Percentiles rank a stretch among this genome's conserved stretches.
Evolutionary conservation across 139 green algal species (phyloP).

Genomic region (Ettlia oleoabundans): DNA sequence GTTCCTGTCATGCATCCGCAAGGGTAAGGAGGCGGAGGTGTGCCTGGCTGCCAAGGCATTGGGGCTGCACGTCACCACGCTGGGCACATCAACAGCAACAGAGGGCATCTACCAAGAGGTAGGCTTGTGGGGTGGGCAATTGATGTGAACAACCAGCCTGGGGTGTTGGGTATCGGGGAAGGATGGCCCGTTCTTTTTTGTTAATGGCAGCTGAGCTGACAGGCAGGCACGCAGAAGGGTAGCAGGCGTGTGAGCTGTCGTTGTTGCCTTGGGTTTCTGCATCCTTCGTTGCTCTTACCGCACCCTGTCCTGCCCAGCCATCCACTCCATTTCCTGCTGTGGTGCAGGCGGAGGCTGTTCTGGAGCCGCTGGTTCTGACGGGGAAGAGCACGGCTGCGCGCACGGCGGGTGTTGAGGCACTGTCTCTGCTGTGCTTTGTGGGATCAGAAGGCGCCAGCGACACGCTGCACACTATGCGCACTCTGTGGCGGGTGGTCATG

Average conservation of each 20-base stretch:
- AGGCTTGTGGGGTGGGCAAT: too few species aligned
- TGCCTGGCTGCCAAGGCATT: slow-evolving; percentile 59
- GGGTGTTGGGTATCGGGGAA: too few species aligned
- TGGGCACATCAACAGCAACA: slow-evolving; percentile 44
- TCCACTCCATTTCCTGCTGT: too few species aligned
- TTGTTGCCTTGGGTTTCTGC: too few species aligned
- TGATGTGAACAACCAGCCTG: too few species aligned
- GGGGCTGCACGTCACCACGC: slow-evolving; percentile 62
- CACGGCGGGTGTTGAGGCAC: slow-evolving; percentile 54
- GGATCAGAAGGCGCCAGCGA: slow-evolving; percentile 52
- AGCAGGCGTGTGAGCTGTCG: too few species aligned
- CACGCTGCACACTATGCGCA: slow-evolving; percentile 52
- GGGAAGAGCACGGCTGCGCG: slow-evolving; percentile 36
- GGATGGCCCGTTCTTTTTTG: too few species aligned
- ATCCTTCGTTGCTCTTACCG: too few species aligned
- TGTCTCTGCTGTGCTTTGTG: slow-evolving; percentile 68
- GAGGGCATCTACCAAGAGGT: slow-evolving; percentile 36
- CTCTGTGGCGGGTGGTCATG: slow-evolving; percentile 54
- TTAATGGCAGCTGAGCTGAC: too few species aligned
- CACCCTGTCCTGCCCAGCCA: not conserved
- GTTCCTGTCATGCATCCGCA: slow-evolving; percentile 53
- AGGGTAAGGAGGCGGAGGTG: slow-evolving; percentile 58
- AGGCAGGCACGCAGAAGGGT: not conserved
- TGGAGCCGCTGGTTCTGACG: slow-evolving; percentile 49
- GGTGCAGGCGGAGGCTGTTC: slow-evolving; percentile 41